Conservation (phyloP, 306 rosid genomes). For the Chamaecrista fasciculata region DNA sequence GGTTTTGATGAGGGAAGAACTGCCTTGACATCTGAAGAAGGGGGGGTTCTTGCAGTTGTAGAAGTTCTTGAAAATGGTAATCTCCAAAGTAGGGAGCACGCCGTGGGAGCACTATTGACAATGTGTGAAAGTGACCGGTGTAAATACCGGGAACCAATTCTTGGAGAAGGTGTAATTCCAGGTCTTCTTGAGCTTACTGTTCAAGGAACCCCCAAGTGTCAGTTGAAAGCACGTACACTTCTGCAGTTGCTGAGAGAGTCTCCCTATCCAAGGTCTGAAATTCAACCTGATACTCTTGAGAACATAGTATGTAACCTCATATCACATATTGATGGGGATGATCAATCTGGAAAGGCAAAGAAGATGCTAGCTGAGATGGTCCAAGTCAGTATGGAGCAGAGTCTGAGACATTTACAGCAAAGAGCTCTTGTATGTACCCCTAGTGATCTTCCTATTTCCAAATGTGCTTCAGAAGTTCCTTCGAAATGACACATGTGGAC, state of each 20-base stretch:
- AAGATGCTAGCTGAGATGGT: constrained; percentile 98
- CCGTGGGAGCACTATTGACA: constrained; percentile 75
- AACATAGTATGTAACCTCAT: constrained; percentile 88
- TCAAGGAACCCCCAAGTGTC: constrained; percentile 91
- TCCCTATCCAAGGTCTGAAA: constrained; percentile 78
- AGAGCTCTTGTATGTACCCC: constrained; percentile 93
- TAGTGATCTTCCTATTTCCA: constrained; percentile 63
- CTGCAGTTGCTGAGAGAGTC: constrained; percentile 76
- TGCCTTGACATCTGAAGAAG: constrained; percentile 76
- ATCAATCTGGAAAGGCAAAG: constrained; percentile 83
- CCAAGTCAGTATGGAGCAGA: constrained; percentile 98
- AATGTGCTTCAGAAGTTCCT: constrained; percentile 74
- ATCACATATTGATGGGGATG: constrained; percentile 84
- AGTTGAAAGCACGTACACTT: constrained; percentile 68
- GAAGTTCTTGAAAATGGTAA: constrained; percentile 89
- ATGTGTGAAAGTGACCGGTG: constrained; percentile 86
- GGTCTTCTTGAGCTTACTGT: constrained; percentile 96
- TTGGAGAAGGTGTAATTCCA: constrained; percentile 90
- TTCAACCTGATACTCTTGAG: constrained; percentile 82
- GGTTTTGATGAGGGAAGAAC: constrained; percentile 68
- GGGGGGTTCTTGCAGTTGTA: constrained; percentile 88
- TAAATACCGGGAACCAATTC: constrained; percentile 83
- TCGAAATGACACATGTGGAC: constrained; percentile 48
- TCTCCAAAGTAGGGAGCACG: constrained; percentile 78
- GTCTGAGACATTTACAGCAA: constrained; percentile 85